Evolutionary conservation across 805 yeast genomes (phyloP).

Genomic region (Yarrowia phangngaensis): DNA sequence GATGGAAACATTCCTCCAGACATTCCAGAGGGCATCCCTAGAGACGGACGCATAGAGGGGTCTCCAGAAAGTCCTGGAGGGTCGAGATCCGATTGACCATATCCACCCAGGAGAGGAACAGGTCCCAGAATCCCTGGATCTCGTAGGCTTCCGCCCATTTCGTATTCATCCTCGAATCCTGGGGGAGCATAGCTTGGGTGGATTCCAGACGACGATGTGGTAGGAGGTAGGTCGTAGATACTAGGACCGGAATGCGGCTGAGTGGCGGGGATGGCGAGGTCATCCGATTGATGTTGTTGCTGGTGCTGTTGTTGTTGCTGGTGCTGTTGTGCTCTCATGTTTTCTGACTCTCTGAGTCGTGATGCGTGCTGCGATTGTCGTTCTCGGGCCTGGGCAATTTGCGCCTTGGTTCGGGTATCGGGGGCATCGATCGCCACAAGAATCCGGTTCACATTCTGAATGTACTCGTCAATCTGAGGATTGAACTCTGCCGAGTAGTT

Average conservation of each 20-base stretch:
- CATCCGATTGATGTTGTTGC: no score
- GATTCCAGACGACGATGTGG: background rate
- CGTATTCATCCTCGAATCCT: conserved; percentile 47
- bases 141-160: conserved; percentile 31
- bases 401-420: conserved; percentile 13
- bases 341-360: no score
- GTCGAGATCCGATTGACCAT: conserved; percentile 41
- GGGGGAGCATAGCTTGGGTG: conserved; percentile 32
- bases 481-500: conserved; percentile 14
- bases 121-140: conserved; percentile 25
- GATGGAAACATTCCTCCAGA: conserved; percentile 41
- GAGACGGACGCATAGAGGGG: conserved; percentile 39
- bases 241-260: background rate
- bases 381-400: background rate
- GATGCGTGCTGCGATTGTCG: background rate
- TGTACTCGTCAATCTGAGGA: conserved; percentile 16
- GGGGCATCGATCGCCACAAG: conserved; percentile 17
- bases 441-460: conserved; percentile 25
- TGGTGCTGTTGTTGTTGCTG: conserved; percentile 29
- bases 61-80: conserved; percentile 42
- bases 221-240: conserved; percentile 1
- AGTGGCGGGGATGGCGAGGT: conserved; percentile 6
- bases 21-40: conserved; percentile 28
- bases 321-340: no score
- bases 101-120: conserved; percentile 29